phyloP scores from a whole-genome alignment of 768 basidiomycete genomes.

The Candolleomyces eurysporus region DNA sequence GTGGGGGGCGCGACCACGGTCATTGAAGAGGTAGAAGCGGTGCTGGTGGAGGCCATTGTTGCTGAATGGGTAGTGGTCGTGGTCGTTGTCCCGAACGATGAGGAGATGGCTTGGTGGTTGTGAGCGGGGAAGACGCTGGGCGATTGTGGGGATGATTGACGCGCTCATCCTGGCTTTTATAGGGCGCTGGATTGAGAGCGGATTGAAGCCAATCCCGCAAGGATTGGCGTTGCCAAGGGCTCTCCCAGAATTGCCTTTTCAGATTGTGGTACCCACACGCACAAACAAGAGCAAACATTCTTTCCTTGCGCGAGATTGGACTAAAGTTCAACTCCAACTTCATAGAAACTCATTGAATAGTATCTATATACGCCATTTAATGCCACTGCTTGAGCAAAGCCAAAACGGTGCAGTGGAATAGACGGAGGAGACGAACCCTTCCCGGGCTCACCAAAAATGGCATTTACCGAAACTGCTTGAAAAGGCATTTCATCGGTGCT shows the following conservation, averaged over 20 bases:
- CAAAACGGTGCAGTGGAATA: too few species aligned
- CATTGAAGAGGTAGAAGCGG: constrained; percentile 4
- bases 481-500: background rate
- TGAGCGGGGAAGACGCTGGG: background rate
- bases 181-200: background rate
- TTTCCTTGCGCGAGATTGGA: background rate
- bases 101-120: background rate
- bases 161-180: background rate
- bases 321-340: background rate
- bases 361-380: too few species aligned
- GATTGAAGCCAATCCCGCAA: background rate
- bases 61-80: background rate
- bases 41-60: constrained; percentile 2
- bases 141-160: background rate
- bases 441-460: background rate
- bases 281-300: background rate
- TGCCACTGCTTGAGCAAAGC: too few species aligned
- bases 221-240: constrained; percentile 2
- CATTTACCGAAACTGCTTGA: background rate
- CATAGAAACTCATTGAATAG: background rate
- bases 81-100: background rate
- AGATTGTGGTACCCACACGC: background rate
- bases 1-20: background rate
- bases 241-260: background rate
- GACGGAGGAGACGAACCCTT: background rate